Conservation (phyloP, 2,329 filamentous ascomycete species). For the Pestalotiopsis sp. region DNA sequence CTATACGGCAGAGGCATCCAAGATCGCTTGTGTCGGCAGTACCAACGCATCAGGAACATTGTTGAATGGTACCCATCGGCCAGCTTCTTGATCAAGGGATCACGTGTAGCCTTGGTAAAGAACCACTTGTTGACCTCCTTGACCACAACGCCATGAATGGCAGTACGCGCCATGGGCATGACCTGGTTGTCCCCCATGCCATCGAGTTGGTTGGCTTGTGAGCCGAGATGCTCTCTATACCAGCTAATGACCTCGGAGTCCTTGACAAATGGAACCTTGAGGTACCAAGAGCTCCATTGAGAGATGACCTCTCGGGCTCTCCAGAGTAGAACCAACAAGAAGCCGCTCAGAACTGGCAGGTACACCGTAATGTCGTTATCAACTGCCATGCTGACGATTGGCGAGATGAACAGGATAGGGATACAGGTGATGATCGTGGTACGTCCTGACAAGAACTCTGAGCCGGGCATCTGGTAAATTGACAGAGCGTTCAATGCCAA, state of each 20-base stretch:
- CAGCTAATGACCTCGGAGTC: slow-evolving; percentile 6
- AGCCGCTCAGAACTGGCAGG: slow-evolving; percentile 1
- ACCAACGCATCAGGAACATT: slow-evolving; percentile 11
- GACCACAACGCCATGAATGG: background rate
- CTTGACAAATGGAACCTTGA: background rate
- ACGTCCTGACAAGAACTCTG: slow-evolving; percentile 2
- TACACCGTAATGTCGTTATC: background rate
- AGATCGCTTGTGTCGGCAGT: slow-evolving; percentile 10
- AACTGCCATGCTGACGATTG: background rate
- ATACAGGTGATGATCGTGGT: slow-evolving; percentile 8
- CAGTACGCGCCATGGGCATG: slow-evolving; percentile 6
- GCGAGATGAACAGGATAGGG: slow-evolving; percentile 10
- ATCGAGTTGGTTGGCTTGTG: background rate
- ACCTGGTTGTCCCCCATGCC: slow-evolving; percentile 3
- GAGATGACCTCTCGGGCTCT: background rate
- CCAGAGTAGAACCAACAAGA: background rate
- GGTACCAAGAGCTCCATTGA: slow-evolving; percentile 8
- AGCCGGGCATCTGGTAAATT: slow-evolving; percentile 7
- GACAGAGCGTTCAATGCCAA: slow-evolving; percentile 7
- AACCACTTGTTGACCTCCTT: slow-evolving; percentile 6
- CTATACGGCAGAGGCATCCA: slow-evolving; percentile 7
- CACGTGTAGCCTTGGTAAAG: background rate
- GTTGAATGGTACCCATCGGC: background rate
- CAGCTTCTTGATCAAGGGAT: slow-evolving; percentile 1
- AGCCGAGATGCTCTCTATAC: background rate